phyloP scores from a whole-genome alignment of 345 rosid species.

The Melaleuca alternifolia region DNA sequence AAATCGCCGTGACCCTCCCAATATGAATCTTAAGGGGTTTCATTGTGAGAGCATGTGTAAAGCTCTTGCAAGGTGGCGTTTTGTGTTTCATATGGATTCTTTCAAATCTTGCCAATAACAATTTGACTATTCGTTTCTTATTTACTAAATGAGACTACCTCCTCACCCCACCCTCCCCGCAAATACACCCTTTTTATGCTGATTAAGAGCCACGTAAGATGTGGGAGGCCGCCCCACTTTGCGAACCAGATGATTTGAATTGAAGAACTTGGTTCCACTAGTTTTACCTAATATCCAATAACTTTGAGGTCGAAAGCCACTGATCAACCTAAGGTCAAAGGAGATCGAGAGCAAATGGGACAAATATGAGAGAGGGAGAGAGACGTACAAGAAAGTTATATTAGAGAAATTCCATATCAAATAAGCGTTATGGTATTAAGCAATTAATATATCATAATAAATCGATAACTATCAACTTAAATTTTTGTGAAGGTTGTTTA shows the following conservation, averaged over 20 bases:
- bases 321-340: neutral
- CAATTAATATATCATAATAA: too few relatives aligned
- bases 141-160: accelerated
- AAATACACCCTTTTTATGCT: neutral
- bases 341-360: neutral
- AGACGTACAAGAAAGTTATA: accelerated
- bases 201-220: neutral
- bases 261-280: neutral
- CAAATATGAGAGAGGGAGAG: too few relatives aligned
- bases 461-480: neutral
- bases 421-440: neutral
- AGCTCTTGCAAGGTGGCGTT: accelerated
- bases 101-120: accelerated
- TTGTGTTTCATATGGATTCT: accelerated
- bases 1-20: neutral
- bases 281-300: neutral
- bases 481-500: neutral
- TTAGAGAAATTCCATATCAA: neutral
- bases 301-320: neutral
- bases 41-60: too few relatives aligned
- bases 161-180: too few relatives aligned
- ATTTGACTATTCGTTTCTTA: neutral
- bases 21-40: too few relatives aligned
- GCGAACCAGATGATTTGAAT: neutral
- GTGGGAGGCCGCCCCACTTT: neutral